These are phyloP conservation scores for Sistotremastrum niveocremeum DNA, from an alignment of 768 basidiomycete genomes.

Conservation along the genomic window DNA sequence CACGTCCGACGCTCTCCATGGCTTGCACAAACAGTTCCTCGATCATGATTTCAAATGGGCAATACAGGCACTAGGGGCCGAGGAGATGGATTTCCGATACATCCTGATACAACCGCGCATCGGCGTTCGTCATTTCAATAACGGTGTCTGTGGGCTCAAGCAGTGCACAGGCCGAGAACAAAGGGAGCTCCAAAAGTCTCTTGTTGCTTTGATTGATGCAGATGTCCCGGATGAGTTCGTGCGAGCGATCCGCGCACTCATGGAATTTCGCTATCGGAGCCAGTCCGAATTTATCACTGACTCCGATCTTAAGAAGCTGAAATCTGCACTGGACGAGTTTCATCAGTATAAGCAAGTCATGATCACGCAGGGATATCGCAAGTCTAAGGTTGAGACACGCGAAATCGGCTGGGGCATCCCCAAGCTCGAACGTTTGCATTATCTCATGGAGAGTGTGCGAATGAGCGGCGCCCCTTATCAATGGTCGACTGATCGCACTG, in stretches of 20 bases:
- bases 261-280: constrained; percentile 24
- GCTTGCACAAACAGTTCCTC: constrained; percentile 23
- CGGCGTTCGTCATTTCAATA: constrained; percentile 24
- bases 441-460: constrained; percentile 21
- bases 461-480: constrained; percentile 20
- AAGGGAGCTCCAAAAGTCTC: constrained; percentile 21
- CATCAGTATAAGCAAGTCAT: constrained; percentile 24
- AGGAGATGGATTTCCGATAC: constrained; percentile 25
- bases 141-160: constrained; percentile 25
- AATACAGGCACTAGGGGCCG: constrained; percentile 14
- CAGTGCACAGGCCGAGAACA: constrained; percentile 30
- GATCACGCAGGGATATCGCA: constrained; percentile 14
- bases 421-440: constrained; percentile 31
- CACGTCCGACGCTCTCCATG: constrained; percentile 25
- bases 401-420: constrained; percentile 27
- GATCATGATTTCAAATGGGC: constrained; percentile 30
- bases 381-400: constrained; percentile 11
- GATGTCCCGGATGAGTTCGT: constrained; percentile 18
- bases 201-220: constrained; percentile 23
- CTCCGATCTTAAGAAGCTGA: constrained; percentile 7
- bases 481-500: constrained; percentile 23
- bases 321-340: constrained; percentile 15
- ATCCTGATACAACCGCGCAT: constrained; percentile 21
- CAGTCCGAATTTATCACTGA: constrained; percentile 17
- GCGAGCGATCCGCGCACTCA: constrained; percentile 19